phyloP scores from a whole-genome alignment of 192 early-diverging fungal species.

The Backusella sp. region DNA sequence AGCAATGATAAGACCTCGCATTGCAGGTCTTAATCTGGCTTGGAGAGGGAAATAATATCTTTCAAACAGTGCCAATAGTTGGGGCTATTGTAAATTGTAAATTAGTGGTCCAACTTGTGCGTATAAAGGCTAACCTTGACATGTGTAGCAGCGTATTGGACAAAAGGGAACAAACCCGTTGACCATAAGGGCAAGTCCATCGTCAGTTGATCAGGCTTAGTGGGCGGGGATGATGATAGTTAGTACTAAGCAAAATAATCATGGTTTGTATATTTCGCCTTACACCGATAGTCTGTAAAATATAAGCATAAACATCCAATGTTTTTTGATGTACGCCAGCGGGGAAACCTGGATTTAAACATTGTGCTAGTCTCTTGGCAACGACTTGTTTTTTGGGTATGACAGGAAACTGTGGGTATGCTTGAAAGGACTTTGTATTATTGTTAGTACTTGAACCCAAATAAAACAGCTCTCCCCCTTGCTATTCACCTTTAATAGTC shows the following conservation, averaged over 20 bases:
- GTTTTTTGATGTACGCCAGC: conserved; percentile 95
- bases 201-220: conserved; percentile 66
- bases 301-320: conserved; percentile 79
- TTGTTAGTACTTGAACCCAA: background rate
- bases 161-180: conserved; percentile 87
- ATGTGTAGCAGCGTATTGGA: conserved; percentile 77
- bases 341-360: conserved; percentile 91
- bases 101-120: background rate
- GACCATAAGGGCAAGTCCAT: conserved; percentile 86
- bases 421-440: conserved; percentile 65
- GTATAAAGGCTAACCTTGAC: conserved; percentile 60
- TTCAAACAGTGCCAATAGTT: conserved; percentile 75
- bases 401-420: conserved; percentile 66
- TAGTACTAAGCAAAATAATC: conserved; percentile 34
- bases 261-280: conserved; percentile 10
- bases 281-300: conserved; percentile 73
- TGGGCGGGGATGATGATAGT: conserved; percentile 63
- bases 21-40: conserved; percentile 61
- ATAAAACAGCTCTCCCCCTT: background rate
- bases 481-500: conserved; percentile 66
- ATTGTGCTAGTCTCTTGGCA: conserved; percentile 91
- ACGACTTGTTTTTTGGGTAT: conserved; percentile 86
- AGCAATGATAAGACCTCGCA: conserved; percentile 79
- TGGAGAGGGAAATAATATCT: conserved; percentile 76
- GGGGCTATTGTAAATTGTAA: conserved; percentile 50